phyloP scores from a whole-genome alignment of 371 early-diverging fungal genomes.

The Mucor sp. region DNA sequence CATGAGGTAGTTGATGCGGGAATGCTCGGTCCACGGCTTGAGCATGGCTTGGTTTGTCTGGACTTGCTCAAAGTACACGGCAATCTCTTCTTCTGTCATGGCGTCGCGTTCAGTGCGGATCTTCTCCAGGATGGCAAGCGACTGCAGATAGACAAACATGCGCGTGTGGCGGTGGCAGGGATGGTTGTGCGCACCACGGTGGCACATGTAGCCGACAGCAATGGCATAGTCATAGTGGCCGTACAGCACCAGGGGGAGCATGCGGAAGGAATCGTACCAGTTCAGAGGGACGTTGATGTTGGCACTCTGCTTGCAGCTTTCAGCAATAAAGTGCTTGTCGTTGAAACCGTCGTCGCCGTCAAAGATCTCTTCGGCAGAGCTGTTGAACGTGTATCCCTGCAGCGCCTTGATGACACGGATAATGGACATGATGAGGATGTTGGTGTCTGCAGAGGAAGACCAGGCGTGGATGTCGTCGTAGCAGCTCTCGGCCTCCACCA shows the following conservation, averaged over 20 bases:
- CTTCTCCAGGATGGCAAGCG: conserved; percentile 40
- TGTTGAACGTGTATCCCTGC: conserved; percentile 37
- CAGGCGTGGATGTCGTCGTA: conserved; percentile 43
- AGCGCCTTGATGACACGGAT: conserved; percentile 41
- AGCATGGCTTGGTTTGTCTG: conserved; percentile 30
- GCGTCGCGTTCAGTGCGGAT: conserved; percentile 15
- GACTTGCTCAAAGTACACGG: conserved; percentile 19
- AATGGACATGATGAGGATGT: conserved; percentile 40
- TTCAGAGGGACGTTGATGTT: conserved; percentile 36
- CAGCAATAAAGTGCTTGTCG: conserved; percentile 39
- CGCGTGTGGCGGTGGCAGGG: conserved; percentile 46
- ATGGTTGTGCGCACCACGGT: conserved; percentile 30
- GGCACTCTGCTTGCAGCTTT: conserved; percentile 38
- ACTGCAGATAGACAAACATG: conserved; percentile 30
- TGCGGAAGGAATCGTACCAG: conserved; percentile 44
- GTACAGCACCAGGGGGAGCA: conserved; percentile 43
- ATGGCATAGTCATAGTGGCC: conserved; percentile 45
- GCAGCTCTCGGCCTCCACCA: conserved; percentile 36
- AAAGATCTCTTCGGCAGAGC: conserved; percentile 29
- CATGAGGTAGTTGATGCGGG: conserved; percentile 30
- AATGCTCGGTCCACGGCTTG: conserved; percentile 31
- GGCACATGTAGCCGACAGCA: conserved; percentile 32
- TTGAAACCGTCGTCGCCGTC: conserved; percentile 50
- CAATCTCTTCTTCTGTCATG: conserved; percentile 16
- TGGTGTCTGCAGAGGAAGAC: conserved; percentile 41